Evolutionary conservation across 768 basidiomycete genomes (phyloP).

Genomic region (Postia placenta): DNA sequence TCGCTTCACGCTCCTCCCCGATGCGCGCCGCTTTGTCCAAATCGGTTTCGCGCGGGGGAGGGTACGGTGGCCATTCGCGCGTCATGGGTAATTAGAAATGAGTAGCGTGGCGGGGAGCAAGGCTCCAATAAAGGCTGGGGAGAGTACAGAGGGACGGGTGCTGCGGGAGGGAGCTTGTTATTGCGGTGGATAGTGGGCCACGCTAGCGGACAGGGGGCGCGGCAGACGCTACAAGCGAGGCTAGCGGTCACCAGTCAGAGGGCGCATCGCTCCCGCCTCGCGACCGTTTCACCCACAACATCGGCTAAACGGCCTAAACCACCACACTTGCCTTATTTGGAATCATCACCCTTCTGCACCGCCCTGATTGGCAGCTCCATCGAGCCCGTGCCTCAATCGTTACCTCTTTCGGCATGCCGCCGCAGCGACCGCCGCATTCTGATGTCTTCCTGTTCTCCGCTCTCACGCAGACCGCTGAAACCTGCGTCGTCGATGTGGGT

Average conservation of each 20-base stretch:
- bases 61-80: slow-evolving; percentile 25
- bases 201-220: too few species aligned
- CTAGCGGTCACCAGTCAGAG: too few species aligned
- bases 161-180: too few species aligned
- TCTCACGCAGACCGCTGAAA: too few species aligned
- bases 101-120: neutral
- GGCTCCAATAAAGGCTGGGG: neutral
- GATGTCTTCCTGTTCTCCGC: too few species aligned
- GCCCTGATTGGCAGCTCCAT: neutral
- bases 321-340: neutral
- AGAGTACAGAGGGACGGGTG: too few species aligned
- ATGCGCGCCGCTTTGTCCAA: slow-evolving; percentile 34
- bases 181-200: too few species aligned
- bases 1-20: slow-evolving; percentile 42
- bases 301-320: neutral
- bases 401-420: neutral
- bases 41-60: slow-evolving; percentile 35
- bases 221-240: too few species aligned
- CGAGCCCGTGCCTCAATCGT: neutral
- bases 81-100: neutral
- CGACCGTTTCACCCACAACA: neutral
- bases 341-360: neutral
- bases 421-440: neutral
- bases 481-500: too few species aligned
- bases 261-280: too few species aligned